A percentile compares a stretch with the other conserved stretches of the same genome.
phyloP scores from a whole-genome alignment of 768 basidiomycete genomes.

The Daedaleopsis nitida region DNA sequence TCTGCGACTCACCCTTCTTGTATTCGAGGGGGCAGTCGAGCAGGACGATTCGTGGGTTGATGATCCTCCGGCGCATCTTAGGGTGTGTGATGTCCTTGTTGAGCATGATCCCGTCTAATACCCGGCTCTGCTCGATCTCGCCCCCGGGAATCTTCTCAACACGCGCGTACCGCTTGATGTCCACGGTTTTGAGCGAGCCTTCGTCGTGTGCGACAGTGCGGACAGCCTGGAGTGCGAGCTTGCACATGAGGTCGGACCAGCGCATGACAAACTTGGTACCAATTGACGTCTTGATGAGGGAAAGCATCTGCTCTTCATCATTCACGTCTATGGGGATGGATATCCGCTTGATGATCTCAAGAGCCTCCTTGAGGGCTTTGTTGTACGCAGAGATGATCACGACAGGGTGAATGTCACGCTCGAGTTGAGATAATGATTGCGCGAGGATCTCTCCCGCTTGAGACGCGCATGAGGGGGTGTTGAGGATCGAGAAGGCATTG shows the following conservation, averaged over 20 bases:
- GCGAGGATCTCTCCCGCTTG: slow-evolving; percentile 96
- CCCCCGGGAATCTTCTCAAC: slow-evolving; percentile 98
- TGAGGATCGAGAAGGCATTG: background rate
- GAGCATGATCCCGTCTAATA: slow-evolving; percentile 90
- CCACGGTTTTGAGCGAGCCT: slow-evolving; percentile 81
- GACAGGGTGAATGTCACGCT: slow-evolving; percentile 97
- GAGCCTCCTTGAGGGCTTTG: slow-evolving; percentile 90
- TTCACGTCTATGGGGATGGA: slow-evolving; percentile 87
- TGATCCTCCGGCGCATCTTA: slow-evolving; percentile 90
- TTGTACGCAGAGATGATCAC: slow-evolving; percentile 99
- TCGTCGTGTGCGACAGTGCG: slow-evolving; percentile 83
- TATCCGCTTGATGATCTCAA: slow-evolving; percentile 85
- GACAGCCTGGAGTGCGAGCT: slow-evolving; percentile 89
- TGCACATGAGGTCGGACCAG: slow-evolving; percentile 98
- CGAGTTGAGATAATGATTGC: slow-evolving; percentile 88
- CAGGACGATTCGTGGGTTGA: slow-evolving; percentile 84
- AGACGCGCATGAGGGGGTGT: background rate
- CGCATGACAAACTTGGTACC: slow-evolving; percentile 97
- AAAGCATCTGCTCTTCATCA: slow-evolving; percentile 89
- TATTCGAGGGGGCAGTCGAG: slow-evolving; percentile 97
- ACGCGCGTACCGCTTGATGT: slow-evolving; percentile 96
- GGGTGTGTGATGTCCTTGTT: slow-evolving; percentile 99
- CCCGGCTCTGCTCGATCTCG: slow-evolving; percentile 90
- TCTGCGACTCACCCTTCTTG: slow-evolving; percentile 98
- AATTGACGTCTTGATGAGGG: slow-evolving; percentile 97